Base-by-base conservation (phyloP, 169 alveolate genomes). In the Cyclospora cayetanensis region DNA sequence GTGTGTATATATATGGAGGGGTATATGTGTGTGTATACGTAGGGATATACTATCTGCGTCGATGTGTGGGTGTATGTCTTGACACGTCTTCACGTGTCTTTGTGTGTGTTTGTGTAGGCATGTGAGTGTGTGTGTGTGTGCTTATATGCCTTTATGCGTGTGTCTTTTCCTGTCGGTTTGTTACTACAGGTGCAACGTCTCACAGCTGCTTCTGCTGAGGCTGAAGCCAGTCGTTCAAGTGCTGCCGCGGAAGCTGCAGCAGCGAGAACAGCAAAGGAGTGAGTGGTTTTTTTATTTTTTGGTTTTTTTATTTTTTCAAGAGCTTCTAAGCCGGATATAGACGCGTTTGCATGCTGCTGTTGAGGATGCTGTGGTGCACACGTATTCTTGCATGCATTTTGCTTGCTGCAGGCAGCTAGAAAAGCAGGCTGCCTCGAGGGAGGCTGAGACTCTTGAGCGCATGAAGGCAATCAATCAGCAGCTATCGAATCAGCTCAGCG, bases 401-500 rank as follows among this genome's bases (percentile, higher is more conserved):
- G 31, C 55, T 11, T 70, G 83, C 83, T 70, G 83, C 83, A 70
- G 83, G 83, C 22, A 34, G 31, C 83, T 70, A n/a, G 83, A 70
- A 53, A 1, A 3, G 83, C 4, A 50, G 15, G 83, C 83, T 20
- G 83, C 83, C 31, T 25, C 83, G 39, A 70, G 39, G 83, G 53
- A 70, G 52, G 39, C 50, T 20, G 83, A 70, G n/a, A 70, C 83
- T 4, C 55, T 70, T 5, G 83, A 70, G 53, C 50, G 83, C 7
- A 50, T 70, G 53, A 70, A 70, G 83, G 83, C 83, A 15, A 70
- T 70, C 83, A 70, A 70, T 39, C 2, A 53, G 12, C 83, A 70
- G 53, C 83, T 70, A 15, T 20, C 83, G 20, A 50, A 70, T 27
- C 83, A 70, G 46, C 83, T 70, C 25, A 39, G 29, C 20, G 83